These are phyloP conservation scores for Tolypocladium tropicale DNA, from an alignment of 2,329 filamentous ascomycete genomes.

Conservation along the genomic window DNA sequence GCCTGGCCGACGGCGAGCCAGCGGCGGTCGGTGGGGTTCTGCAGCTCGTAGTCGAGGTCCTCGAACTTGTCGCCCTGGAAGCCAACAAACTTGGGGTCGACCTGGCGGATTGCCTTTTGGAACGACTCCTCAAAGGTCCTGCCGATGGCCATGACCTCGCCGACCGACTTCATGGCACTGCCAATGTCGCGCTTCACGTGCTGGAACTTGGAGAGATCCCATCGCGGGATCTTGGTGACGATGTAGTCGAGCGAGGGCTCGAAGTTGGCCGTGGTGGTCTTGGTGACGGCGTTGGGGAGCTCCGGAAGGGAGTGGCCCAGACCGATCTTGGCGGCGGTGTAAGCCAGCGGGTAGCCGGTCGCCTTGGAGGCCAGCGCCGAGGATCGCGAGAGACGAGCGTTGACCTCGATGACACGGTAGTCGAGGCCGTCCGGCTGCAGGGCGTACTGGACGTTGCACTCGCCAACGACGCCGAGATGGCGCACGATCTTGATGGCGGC, in stretches of 20 bases:
- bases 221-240: conserved; percentile 96
- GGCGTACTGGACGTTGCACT: conserved; percentile 98
- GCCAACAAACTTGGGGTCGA: conserved; percentile 83
- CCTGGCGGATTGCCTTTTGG: conserved; percentile 96
- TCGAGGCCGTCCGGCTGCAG: conserved; percentile 93
- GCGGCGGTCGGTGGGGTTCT: conserved; percentile 89
- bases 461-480: conserved; percentile 91
- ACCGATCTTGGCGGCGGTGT: conserved; percentile 96
- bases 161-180: conserved; percentile 97
- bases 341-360: conserved; percentile 92
- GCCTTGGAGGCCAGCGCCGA: conserved; percentile 96
- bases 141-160: conserved; percentile 98
- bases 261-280: conserved; percentile 98
- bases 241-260: conserved; percentile 96
- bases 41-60: conserved; percentile 78
- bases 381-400: conserved; percentile 93
- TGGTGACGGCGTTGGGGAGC: conserved; percentile 94
- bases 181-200: conserved; percentile 97
- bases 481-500: conserved; percentile 98
- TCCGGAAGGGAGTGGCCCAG: conserved; percentile 91
- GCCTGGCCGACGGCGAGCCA: conserved; percentile 97
- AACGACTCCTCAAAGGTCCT: conserved; percentile 98
- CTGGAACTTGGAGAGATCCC: conserved; percentile 98
- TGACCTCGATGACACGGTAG: conserved; percentile 98
- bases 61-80: conserved; percentile 96